phyloP scores from a whole-genome alignment of 257 asterid genomes.

The Ballota nigra region DNA sequence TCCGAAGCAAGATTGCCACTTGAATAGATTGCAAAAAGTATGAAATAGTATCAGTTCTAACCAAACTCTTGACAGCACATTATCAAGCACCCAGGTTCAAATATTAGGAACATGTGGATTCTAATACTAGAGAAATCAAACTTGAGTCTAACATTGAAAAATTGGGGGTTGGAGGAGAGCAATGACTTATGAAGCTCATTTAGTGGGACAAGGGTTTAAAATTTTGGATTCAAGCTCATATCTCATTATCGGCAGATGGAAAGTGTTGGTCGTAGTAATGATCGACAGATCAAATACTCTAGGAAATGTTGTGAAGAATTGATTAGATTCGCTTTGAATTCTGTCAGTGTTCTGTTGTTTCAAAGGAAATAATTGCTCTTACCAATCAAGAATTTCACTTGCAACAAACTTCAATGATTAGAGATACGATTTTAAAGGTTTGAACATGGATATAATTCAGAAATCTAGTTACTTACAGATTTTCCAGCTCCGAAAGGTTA shows the following conservation, averaged over 20 bases:
- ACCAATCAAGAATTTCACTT: slow-evolving; percentile 14
- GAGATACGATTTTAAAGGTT: slow-evolving; percentile 3
- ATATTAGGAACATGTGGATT: slow-evolving; percentile 8
- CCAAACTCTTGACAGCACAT: slow-evolving; percentile 12
- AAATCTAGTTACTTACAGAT: slow-evolving; percentile 53
- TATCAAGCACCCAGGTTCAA: slow-evolving; percentile 15
- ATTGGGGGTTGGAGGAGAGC: not conserved
- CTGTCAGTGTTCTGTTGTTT: not conserved
- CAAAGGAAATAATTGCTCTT: not conserved
- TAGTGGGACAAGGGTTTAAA: not conserved
- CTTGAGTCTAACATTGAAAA: not conserved
- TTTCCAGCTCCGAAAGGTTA: slow-evolving; percentile 71
- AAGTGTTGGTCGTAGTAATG: not conserved
- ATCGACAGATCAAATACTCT: not conserved
- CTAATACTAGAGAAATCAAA: not conserved
- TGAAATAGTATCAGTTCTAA: not conserved
- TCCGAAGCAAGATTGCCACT: not conserved
- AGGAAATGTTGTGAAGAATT: not conserved
- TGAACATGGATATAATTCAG: slow-evolving; percentile 6
- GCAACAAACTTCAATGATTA: slow-evolving; percentile 17
- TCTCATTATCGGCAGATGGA: not conserved
- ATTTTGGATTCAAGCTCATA: slow-evolving; percentile 1
- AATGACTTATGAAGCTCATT: not conserved
- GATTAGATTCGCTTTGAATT: not conserved
- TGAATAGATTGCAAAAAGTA: not conserved